Percentiles rank a stretch among this genome's conserved stretches.
Conservation (phyloP, 768 basidiomycete species). For the Suillus cothurnatus region DNA sequence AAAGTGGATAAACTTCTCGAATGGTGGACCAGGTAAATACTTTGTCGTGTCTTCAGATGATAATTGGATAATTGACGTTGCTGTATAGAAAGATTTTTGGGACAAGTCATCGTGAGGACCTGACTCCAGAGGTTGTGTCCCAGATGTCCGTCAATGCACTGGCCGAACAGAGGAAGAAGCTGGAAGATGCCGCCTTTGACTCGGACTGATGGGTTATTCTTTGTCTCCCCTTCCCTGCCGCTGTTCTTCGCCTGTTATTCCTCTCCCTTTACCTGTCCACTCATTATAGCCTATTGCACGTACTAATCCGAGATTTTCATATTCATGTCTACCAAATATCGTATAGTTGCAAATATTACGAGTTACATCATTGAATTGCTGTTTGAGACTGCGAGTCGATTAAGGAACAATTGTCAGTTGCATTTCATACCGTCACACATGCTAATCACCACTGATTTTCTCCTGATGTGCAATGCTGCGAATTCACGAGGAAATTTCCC, state of each 20-base stretch:
- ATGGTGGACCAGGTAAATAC: background rate
- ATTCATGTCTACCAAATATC: background rate
- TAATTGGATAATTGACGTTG: no score
- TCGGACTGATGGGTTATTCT: background rate
- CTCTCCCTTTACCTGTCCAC: no score
- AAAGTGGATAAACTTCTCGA: background rate
- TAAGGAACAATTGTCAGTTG: no score
- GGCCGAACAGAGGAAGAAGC: rapidly evolving
- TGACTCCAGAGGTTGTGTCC: background rate
- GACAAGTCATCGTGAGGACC: background rate
- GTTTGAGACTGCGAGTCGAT: no score
- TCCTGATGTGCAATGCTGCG: no score
- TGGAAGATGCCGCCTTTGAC: background rate
- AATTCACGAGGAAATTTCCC: no score
- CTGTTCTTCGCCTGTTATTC: no score
- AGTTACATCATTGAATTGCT: no score
- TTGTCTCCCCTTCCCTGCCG: conserved; percentile 1
- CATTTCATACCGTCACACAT: no score
- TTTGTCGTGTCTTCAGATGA: background rate
- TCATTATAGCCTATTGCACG: background rate
- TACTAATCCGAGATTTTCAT: background rate
- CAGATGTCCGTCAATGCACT: background rate
- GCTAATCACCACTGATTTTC: no score
- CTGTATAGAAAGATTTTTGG: background rate
- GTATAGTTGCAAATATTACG: no score